Evolutionary conservation across 176 grass and related monocot species (phyloP), one percentile per base, ranked within the genome.

Genomic region (Carex littledalei): DNA sequence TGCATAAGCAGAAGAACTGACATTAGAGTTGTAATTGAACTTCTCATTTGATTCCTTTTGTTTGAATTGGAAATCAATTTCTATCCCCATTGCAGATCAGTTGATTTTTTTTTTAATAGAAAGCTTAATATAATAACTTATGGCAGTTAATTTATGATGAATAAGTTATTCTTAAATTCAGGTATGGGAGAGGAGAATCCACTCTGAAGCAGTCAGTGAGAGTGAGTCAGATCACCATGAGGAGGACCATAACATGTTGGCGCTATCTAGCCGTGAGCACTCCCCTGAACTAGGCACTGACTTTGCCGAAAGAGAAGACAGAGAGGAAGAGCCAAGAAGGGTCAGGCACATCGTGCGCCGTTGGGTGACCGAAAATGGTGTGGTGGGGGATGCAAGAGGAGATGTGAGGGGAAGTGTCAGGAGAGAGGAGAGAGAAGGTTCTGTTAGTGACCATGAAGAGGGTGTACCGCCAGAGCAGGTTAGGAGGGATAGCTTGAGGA

Each of bases 181-280:
- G 85, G 69, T 67, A 12, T 72, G 81, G 62, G 85, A 79, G 50
- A 67, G 82, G 18, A 43, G 62, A 11, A 78, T 47, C 49, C 71
- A 86, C 73, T 91, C 87, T 0, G 89, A 91, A 70, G 81, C 80
- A 39, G 76, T 81, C 35, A 92, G 90, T 86, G 92, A 97, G 69
- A 88, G 87, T 63, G 88, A 97, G 17, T 97, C 88, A 80, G 90
- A 87, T 0, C 35, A 16, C 4, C 62, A 70, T 2, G 88, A 84
- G 50, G 80, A 86, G 29, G 84, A 84, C 67, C 79, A 85, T 53
- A 50, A 39, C n/a, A 71, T 17, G 45, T 61, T 39, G 2, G 34
- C 59, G 80, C 81, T 89, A 82, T 94, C 90, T 73, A 97, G 88
- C 86, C 87, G 91, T 10, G 91, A 94, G 95, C 87, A 90, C 35